Evolutionary conservation across 2,329 filamentous ascomycete genomes (phyloP).

Genomic region (Blastomyces parvus): DNA sequence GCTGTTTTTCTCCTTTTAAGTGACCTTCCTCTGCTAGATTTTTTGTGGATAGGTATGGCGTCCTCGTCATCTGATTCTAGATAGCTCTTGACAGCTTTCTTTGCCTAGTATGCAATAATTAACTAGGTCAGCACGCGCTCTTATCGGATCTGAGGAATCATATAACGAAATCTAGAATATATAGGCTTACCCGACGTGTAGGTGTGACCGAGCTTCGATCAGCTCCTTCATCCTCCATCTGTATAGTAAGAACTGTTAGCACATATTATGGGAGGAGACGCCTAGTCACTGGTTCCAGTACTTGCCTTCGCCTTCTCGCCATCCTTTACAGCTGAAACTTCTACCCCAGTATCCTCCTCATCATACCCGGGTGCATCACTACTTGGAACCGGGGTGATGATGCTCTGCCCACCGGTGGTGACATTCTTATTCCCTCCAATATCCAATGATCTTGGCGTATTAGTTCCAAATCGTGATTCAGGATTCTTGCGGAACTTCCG

Average conservation of each 20-base stretch:
- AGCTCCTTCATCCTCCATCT: slow-evolving; percentile 35
- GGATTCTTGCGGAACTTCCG: slow-evolving; percentile 8
- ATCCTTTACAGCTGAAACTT: slow-evolving; percentile 19
- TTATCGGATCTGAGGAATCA: neutral
- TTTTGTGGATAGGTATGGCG: slow-evolving; percentile 52
- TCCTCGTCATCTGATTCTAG: slow-evolving; percentile 68
- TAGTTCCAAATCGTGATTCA: slow-evolving; percentile 12
- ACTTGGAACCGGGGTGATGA: slow-evolving; percentile 67
- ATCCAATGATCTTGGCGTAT: slow-evolving; percentile 32
- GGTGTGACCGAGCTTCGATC: slow-evolving; percentile 56
- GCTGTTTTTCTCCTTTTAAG: slow-evolving; percentile 53
- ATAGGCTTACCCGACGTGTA: slow-evolving; percentile 57
- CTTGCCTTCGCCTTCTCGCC: slow-evolving; percentile 24
- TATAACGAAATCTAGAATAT: neutral
- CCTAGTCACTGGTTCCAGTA: slow-evolving; percentile 42
- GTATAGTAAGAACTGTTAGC: slow-evolving; percentile 35
- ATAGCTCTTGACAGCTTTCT: slow-evolving; percentile 62
- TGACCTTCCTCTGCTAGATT: slow-evolving; percentile 36
- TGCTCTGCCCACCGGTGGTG: slow-evolving; percentile 35
- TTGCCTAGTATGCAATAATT: slow-evolving; percentile 38
- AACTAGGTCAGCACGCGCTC: neutral
- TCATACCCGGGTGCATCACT: slow-evolving; percentile 65
- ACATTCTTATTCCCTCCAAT: slow-evolving; percentile 40
- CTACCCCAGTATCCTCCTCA: slow-evolving; percentile 45
- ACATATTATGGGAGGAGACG: slow-evolving; percentile 34